phyloP scores from a whole-genome alignment of 2,329 filamentous ascomycete species.

The Fusarium sp. region DNA sequence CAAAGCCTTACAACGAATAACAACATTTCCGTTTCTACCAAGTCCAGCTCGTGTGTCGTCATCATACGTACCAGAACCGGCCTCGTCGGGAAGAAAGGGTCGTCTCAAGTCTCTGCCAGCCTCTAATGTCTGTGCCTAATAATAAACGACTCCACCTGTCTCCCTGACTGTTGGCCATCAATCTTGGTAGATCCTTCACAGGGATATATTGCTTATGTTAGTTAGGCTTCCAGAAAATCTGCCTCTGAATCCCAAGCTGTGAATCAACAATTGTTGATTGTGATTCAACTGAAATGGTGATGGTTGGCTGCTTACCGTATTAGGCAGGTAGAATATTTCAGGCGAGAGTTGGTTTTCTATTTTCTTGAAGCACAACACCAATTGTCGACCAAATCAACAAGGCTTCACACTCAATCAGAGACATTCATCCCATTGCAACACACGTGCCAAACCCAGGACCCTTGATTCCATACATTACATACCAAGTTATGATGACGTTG shows the following conservation, averaged over 20 bases:
- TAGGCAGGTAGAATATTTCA: neutral
- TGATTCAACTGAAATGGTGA: neutral
- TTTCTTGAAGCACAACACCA: neutral
- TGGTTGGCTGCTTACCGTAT: neutral
- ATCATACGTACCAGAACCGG: slow-evolving; percentile 38
- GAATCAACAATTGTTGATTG: neutral
- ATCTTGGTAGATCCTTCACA: slow-evolving; percentile 12
- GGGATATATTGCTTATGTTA: slow-evolving; percentile 9
- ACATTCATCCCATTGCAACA: neutral
- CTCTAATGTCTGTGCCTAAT: slow-evolving; percentile 20
- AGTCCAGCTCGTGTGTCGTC: slow-evolving; percentile 38
- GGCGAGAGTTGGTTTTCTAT: neutral
- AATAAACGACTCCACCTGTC: slow-evolving; percentile 25
- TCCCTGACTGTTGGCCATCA: slow-evolving; percentile 12
- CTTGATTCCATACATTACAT: neutral
- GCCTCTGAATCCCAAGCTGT: neutral
- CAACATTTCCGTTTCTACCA: slow-evolving; percentile 26
- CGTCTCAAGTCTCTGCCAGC: slow-evolving; percentile 18
- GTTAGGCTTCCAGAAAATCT: neutral
- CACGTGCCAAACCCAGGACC: neutral
- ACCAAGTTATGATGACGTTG: neutral
- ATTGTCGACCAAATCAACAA: neutral
- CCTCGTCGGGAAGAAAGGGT: slow-evolving; percentile 19
- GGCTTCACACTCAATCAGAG: neutral
- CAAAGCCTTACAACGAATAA: slow-evolving; percentile 10